Evolutionary conservation across 192 early-diverging fungal genomes (phyloP), one percentile per base, ranked within the genome.

Genomic region (Coemansia sp.): DNA sequence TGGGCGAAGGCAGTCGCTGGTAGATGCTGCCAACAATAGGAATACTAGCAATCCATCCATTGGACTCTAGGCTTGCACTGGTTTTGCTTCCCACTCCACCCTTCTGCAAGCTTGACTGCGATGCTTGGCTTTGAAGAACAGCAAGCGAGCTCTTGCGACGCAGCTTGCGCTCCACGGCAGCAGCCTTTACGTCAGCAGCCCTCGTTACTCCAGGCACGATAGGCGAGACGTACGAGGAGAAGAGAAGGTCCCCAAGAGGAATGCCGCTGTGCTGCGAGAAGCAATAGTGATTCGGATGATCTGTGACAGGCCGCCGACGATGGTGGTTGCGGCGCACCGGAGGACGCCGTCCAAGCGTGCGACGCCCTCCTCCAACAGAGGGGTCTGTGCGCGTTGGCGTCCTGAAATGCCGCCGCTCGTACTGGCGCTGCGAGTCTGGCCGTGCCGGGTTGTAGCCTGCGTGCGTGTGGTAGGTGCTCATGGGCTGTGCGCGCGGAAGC

Each of bases 211-310:
- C 79, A 7, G 79, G 79, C 3, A 76, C 65, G 23, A 82, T 67
- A 8, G 79, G 79, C 46, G 74, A 45, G 34, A 82, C 75, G 40
- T 74, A 82, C 20, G 80, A 82, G 2, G 91, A 92, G 57, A 92
- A 87, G n/a, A 91, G 68, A 14, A 95, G 87, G 23, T 88, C 87
- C 48, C 89, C 82, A 34, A 95, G 75, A 9, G 88, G 86, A 3
- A 89, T 88, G 6, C 87, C 87, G 3, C 89, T 90, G 62, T 95
- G 92, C 40, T 83, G 79, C n/a, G 94, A 85, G 75, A 91, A 95
- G 42, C 89, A 87, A 52, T 86, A 83, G 54, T 90, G 89, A 62
- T 90, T 90, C 2, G 85, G 83, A 63, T 82, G 80, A 49, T 82
- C 80, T 1, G 57, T 63, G 15, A 75, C 69, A 13, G 62, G 75